Conservation (phyloP, 2,329 filamentous ascomycete species). For the Aspergillus persii region DNA sequence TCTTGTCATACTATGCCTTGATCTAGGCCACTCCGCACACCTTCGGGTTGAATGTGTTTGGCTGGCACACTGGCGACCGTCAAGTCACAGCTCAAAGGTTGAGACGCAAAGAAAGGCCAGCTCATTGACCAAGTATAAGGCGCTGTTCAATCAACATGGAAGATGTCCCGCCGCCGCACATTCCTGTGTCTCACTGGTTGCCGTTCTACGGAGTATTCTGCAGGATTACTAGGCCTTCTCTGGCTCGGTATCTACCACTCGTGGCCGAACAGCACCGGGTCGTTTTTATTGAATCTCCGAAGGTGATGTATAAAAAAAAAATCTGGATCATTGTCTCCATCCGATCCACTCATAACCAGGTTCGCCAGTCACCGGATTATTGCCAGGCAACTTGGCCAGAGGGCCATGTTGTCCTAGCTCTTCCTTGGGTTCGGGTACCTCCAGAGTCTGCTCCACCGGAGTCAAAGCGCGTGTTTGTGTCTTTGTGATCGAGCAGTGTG, state of each 20-base stretch:
- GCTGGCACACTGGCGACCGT: no score
- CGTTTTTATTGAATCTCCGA: neutral
- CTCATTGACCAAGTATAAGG: no score
- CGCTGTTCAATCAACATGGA: no score
- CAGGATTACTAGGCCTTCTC: no score
- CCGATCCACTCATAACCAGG: neutral
- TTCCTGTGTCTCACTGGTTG: no score
- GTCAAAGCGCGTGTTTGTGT: conserved; percentile 10
- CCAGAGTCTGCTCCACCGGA: conserved; percentile 7
- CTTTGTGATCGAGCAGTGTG: conserved; percentile 18
- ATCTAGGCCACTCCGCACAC: neutral
- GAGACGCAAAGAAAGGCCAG: no score
- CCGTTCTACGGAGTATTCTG: no score
- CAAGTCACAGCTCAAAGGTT: no score
- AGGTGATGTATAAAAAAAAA: neutral
- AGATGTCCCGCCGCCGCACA: no score
- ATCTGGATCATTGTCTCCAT: neutral
- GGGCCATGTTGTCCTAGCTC: conserved; percentile 17
- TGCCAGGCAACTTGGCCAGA: conserved; percentile 14
- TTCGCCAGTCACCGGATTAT: conserved; percentile 11
- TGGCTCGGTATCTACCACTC: neutral
- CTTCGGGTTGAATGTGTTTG: no score
- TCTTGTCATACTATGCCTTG: neutral
- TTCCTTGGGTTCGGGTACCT: conserved; percentile 12
- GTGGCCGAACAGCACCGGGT: neutral